Evolutionary conservation across 768 basidiomycete species (phyloP).

Genomic region (Serendipita sp.): DNA sequence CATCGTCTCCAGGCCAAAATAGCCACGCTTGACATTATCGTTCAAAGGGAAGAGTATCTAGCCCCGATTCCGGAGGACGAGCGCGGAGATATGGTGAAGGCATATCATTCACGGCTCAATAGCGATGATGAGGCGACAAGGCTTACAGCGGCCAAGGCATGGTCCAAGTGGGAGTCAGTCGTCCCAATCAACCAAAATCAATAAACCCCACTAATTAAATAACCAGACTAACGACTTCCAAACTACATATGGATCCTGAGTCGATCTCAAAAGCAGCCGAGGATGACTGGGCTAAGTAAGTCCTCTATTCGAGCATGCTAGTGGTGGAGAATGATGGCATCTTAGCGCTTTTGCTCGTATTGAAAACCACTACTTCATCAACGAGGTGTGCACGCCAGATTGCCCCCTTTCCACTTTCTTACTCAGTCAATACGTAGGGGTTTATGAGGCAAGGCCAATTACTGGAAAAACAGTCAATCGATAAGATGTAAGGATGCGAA

Average conservation of each 20-base stretch:
- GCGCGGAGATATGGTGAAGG: constrained; percentile 61
- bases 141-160: constrained; percentile 59
- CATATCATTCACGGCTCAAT: constrained; percentile 69
- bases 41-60: constrained; percentile 62
- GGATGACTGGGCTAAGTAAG: constrained; percentile 62
- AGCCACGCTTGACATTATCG: not conserved
- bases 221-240: constrained; percentile 66
- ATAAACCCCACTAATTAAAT: not conserved
- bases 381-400: constrained; percentile 31
- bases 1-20: not conserved
- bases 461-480: constrained; percentile 65
- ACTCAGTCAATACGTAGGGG: constrained; percentile 28
- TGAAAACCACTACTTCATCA: constrained; percentile 84
- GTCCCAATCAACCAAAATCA: not conserved
- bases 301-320: constrained; percentile 6
- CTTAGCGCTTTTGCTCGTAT: constrained; percentile 69
- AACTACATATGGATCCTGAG: constrained; percentile 49
- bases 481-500: constrained; percentile 51
- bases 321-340: constrained; percentile 4
- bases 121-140: constrained; percentile 51
- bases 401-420: not conserved
- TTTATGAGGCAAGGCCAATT: constrained; percentile 84
- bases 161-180: constrained; percentile 82
- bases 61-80: constrained; percentile 67
- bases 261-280: constrained; percentile 52